Percentiles rank a stretch among this genome's conserved stretches.
Conservation (phyloP, 208 protist species). For the Herpetomonas muscarum region DNA sequence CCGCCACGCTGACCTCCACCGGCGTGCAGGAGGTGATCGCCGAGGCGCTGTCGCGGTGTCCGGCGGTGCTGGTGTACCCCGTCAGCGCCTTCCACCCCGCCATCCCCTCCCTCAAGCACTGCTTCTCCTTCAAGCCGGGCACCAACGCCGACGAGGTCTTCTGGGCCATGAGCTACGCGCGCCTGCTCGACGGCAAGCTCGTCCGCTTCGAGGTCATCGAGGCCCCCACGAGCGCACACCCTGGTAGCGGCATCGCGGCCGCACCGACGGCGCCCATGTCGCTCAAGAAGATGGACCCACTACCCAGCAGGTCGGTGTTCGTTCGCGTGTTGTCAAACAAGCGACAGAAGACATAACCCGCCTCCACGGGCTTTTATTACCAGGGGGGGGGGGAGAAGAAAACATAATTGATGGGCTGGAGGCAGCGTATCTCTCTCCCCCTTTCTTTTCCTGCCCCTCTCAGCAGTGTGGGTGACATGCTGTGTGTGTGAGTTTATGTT, state of each 20-base stretch:
- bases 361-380: background rate
- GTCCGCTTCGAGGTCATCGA: constrained; percentile 79
- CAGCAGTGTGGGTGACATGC: too few species aligned
- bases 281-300: constrained; percentile 50
- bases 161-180: constrained; percentile 42
- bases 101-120: constrained; percentile 56
- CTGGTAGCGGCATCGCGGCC: background rate
- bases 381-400: background rate
- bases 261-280: constrained; percentile 7
- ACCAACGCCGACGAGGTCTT: constrained; percentile 73
- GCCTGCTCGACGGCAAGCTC: constrained; percentile 76
- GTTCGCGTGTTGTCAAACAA: constrained; percentile 80
- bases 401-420: too few species aligned
- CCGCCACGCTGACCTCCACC: constrained; percentile 29
- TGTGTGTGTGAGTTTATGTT: too few species aligned
- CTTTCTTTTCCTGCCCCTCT: too few species aligned
- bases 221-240: background rate
- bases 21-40: constrained; percentile 83
- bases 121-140: constrained; percentile 68
- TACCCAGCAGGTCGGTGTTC: constrained; percentile 49
- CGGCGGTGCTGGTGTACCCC: constrained; percentile 53
- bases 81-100: constrained; percentile 46
- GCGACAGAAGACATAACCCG: constrained; percentile 39
- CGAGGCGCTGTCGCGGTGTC: constrained; percentile 55
- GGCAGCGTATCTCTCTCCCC: too few species aligned